Evolutionary conservation across 2,329 filamentous ascomycete species (phyloP), one percentile per base, ranked within the genome.

Genomic region (Waltergamsia citrina): DNA sequence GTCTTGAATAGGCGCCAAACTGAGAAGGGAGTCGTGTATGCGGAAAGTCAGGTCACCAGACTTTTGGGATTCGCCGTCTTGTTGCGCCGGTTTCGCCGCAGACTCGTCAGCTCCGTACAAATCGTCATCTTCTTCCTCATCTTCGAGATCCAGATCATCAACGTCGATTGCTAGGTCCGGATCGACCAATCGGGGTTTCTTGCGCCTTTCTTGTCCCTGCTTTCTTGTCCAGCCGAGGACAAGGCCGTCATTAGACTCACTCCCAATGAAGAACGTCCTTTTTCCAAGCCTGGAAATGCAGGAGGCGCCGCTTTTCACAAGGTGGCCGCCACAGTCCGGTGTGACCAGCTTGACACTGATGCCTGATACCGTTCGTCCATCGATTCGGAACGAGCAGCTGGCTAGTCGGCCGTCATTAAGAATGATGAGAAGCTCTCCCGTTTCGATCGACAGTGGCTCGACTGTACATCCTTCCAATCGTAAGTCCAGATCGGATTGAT

Each of bases 301-400:
- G 2, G 85, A 81, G 18, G 79, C 72, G 16, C 70, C 62, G 27
- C 71, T 69, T 32, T 70, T 69, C 38, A 93, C 51, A 8, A 84
- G 41, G 20, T 59, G 53, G 7, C 81, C 81, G 8, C 83, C 81
- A 17, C 71, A 66, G 35, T 84, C 75, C 25, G 61, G 48, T 5
- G 72, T 51, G 5, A 95, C 65, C 25, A 74, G 58, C 41, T 74
- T 77, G 34, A 98, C 60, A n/a, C 71, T 76, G 40, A 98, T 67
- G 2, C 86, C 87, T 18, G 88, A 94, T 3, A 98, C 86, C 3
- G 85, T 93, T 35, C 92, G 76, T 12, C 93, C 92, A 52, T 95
- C 88, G 40, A 95, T 74, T 35, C 78, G 79, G 61, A 98, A 95
- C 12, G 74, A 80, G 10, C 96, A 58, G 16, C 92, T 70, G 8